phyloP scores from a whole-genome alignment of 2,329 filamentous ascomycete genomes.

The Pseudogymnoascus sp. region DNA sequence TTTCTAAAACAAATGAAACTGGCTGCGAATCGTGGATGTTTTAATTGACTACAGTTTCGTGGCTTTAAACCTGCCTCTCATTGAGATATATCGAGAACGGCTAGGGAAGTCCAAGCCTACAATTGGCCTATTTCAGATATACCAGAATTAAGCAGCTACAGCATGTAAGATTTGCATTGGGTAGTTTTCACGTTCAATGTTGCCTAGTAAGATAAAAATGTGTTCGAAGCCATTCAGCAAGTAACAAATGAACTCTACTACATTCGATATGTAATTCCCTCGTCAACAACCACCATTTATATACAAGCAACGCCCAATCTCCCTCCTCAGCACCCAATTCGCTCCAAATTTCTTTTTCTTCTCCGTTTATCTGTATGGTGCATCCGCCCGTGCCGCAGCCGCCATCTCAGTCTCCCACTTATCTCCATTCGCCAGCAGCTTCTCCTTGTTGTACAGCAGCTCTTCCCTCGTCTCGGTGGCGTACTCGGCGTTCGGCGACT shows the following conservation, averaged over 20 bases:
- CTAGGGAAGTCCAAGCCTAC: neutral
- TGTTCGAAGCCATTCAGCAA: neutral
- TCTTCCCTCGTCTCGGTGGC: slow-evolving; percentile 80
- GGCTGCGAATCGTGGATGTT: neutral
- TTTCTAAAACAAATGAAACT: neutral
- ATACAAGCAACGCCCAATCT: slow-evolving; percentile 6
- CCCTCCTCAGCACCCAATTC: neutral
- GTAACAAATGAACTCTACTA: slow-evolving; percentile 7
- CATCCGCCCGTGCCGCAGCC: slow-evolving; percentile 83
- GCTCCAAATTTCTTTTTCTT: neutral
- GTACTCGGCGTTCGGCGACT: slow-evolving; percentile 67
- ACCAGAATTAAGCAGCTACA: neutral
- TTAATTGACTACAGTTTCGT: neutral
- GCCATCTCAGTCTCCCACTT: slow-evolving; percentile 98
- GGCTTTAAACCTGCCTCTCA: neutral
- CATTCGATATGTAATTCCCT: slow-evolving; percentile 6
- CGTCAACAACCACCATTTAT: neutral
- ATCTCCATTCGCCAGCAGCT: slow-evolving; percentile 80
- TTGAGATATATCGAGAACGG: neutral
- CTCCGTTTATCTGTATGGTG: slow-evolving; percentile 70
- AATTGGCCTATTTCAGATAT: neutral
- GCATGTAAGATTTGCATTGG: neutral
- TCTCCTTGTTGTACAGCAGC: slow-evolving; percentile 96
- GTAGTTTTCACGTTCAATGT: neutral
- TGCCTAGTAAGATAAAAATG: neutral